Percentiles rank a stretch among this genome's conserved stretches.
These are phyloP conservation scores for Hericium alpestre DNA, from an alignment of 768 basidiomycete species.

Conservation along the genomic window DNA sequence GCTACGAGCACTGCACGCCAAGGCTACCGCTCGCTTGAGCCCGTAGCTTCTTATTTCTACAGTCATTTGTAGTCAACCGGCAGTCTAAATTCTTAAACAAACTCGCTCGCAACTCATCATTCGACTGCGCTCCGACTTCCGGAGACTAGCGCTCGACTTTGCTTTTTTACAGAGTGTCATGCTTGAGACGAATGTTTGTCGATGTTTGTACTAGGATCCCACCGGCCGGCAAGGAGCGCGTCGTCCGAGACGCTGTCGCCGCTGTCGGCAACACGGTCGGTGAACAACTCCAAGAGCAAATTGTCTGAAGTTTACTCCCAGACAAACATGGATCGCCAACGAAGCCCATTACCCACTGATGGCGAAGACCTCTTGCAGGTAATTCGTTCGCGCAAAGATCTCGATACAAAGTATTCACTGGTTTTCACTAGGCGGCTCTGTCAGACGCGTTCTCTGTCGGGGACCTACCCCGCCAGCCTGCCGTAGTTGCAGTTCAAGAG, in stretches of 20 bases:
- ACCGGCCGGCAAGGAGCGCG: background rate
- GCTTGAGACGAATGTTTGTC: background rate
- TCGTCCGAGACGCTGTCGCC: background rate
- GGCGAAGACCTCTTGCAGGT: conserved; percentile 14
- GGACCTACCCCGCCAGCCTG: conserved; percentile 4
- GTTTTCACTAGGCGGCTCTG: conserved; percentile 10
- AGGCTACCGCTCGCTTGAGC: too few relatives aligned
- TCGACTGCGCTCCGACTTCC: too few relatives aligned
- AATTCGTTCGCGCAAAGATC: background rate
- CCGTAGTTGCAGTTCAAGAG: background rate
- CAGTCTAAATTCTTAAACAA: too few relatives aligned
- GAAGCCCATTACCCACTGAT: conserved; percentile 5
- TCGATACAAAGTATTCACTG: background rate
- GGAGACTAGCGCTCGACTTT: too few relatives aligned
- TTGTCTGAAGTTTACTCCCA: background rate
- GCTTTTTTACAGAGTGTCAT: too few relatives aligned
- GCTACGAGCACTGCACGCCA: too few relatives aligned
- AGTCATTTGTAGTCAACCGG: too few relatives aligned
- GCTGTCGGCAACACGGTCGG: too few relatives aligned
- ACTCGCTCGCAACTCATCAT: too few relatives aligned
- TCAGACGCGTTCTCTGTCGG: conserved; percentile 10
- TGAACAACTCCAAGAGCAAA: background rate
- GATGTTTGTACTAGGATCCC: background rate
- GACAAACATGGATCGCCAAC: background rate
- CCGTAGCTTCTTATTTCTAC: too few relatives aligned